Percentiles rank a stretch among this genome's conserved stretches.
These are phyloP conservation scores for Gomphus sp. DNA, from an alignment of 1,284 basidiomycete genomes.

Conservation along the genomic window DNA sequence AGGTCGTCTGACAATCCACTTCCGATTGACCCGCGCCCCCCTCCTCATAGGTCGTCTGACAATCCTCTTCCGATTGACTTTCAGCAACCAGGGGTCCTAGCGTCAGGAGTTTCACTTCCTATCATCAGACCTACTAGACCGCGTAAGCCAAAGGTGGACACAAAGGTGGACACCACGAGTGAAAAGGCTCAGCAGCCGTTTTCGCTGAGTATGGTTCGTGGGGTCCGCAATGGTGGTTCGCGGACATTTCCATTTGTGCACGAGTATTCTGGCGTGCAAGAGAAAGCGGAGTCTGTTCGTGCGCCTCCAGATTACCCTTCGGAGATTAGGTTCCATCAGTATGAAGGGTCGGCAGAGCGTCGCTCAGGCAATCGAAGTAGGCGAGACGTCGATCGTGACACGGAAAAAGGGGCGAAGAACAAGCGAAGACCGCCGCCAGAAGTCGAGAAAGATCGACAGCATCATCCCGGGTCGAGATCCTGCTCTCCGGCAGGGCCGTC, in stretches of 20 bases:
- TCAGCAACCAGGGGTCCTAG: not conserved
- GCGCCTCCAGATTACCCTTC: conserved; percentile 1
- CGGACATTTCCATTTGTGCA: conserved; percentile 5
- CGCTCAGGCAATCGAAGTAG: not conserved
- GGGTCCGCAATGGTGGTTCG: conserved; percentile 1
- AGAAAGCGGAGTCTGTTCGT: not conserved
- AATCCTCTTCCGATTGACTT: not conserved
- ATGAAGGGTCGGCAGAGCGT: conserved; percentile 1
- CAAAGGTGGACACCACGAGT: not conserved
- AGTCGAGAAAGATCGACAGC: not conserved
- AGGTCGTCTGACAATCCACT: not conserved
- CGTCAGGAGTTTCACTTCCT: not conserved
- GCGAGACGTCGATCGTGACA: not conserved
- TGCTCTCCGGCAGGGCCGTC: not conserved
- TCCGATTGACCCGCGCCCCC: not conserved
- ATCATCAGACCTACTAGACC: not conserved
- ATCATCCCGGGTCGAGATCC: not conserved
- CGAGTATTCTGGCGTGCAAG: not conserved
- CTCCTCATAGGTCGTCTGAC: not conserved
- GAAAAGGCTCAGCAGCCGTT: not conserved
- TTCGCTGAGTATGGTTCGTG: not conserved
- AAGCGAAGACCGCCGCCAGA: not conserved
- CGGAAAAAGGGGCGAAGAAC: not conserved
- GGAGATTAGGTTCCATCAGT: conserved; percentile 7
- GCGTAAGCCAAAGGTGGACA: not conserved